phyloP scores from a whole-genome alignment of 192 early-diverging fungal genomes.

The Coemansia sp. region DNA sequence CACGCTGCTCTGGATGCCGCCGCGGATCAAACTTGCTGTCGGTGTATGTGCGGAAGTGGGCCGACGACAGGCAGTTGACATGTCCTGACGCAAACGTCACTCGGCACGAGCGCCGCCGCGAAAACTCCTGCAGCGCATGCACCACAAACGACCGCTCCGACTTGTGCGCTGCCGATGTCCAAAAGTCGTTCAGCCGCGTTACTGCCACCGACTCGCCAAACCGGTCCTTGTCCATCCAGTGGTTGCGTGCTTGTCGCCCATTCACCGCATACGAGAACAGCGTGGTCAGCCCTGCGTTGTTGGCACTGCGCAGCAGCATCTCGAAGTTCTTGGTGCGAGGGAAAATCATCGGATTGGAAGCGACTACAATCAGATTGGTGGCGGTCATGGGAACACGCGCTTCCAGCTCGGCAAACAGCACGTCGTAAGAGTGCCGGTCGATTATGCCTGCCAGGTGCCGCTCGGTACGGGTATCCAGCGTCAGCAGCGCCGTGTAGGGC shows the following conservation, averaged over 20 bases:
- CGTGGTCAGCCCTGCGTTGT: slow-evolving; percentile 43
- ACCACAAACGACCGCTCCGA: slow-evolving; percentile 68
- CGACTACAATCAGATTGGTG: slow-evolving; percentile 67
- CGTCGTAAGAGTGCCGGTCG: slow-evolving; percentile 61
- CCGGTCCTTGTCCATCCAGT: slow-evolving; percentile 52
- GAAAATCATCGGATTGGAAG: slow-evolving; percentile 71
- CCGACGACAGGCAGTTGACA: slow-evolving; percentile 67
- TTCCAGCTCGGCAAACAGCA: slow-evolving; percentile 57
- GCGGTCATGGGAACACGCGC: slow-evolving; percentile 54
- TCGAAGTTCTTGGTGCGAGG: slow-evolving; percentile 71
- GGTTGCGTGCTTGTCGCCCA: slow-evolving; percentile 39
- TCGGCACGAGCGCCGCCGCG: slow-evolving; percentile 59
- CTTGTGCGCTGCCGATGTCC: slow-evolving; percentile 62
- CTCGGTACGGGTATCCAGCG: slow-evolving; percentile 72
- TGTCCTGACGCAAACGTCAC: slow-evolving; percentile 80
- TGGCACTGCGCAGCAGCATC: slow-evolving; percentile 59
- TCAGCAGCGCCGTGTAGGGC: slow-evolving; percentile 63
- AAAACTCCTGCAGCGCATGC: slow-evolving; percentile 63
- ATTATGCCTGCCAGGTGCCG: slow-evolving; percentile 64
- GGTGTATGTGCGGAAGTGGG: slow-evolving; percentile 57
- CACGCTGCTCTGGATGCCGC: slow-evolving; percentile 50
- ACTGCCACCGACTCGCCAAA: slow-evolving; percentile 76
- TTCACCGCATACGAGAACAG: slow-evolving; percentile 45
- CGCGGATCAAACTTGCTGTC: slow-evolving; percentile 40
- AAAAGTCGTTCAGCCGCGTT: slow-evolving; percentile 76